A percentile compares a stretch with the other conserved stretches of the same genome.
Conservation (phyloP, 2,329 filamentous ascomycete species). For the Ustilaginoidea virens region DNA sequence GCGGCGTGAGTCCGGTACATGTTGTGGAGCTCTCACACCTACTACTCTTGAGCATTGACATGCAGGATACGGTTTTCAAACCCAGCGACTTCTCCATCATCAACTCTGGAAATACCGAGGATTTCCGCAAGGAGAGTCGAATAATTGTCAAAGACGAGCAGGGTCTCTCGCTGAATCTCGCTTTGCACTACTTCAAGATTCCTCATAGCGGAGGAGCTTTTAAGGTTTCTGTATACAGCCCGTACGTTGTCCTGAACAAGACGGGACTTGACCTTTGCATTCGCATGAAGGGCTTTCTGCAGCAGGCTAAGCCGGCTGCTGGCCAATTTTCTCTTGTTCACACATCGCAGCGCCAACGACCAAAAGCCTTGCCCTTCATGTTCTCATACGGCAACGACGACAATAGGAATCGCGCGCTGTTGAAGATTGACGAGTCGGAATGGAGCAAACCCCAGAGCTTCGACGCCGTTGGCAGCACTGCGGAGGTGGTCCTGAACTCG, state of each 20-base stretch:
- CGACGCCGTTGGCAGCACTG: slow-evolving; percentile 87
- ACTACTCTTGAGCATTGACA: slow-evolving; percentile 79
- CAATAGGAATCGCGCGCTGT: slow-evolving; percentile 72
- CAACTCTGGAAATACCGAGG: slow-evolving; percentile 74
- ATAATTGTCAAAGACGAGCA: slow-evolving; percentile 74
- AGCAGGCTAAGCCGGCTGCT: slow-evolving; percentile 68
- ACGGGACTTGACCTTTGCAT: slow-evolving; percentile 82
- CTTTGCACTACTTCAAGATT: slow-evolving; percentile 79
- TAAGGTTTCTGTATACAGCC: slow-evolving; percentile 87
- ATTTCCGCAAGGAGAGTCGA: slow-evolving; percentile 71
- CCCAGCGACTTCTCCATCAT: slow-evolving; percentile 95
- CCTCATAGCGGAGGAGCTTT: slow-evolving; percentile 91
- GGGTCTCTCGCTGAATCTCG: slow-evolving; percentile 63
- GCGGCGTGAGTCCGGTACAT: slow-evolving; percentile 91
- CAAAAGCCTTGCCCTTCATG: slow-evolving; percentile 83
- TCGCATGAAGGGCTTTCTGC: slow-evolving; percentile 76
- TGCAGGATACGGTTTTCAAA: slow-evolving; percentile 92
- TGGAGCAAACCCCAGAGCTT: slow-evolving; percentile 99
- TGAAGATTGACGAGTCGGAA: slow-evolving; percentile 77
- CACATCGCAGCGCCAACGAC: slow-evolving; percentile 34
- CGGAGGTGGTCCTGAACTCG: slow-evolving; percentile 73
- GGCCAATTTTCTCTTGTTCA: slow-evolving; percentile 52
- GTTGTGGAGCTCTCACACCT: slow-evolving; percentile 93
- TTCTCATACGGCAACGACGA: slow-evolving; percentile 87
- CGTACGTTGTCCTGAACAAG: slow-evolving; percentile 90